Conservation (phyloP, 2,329 filamentous ascomycete species). For the Lachnellula subtilissima region DNA sequence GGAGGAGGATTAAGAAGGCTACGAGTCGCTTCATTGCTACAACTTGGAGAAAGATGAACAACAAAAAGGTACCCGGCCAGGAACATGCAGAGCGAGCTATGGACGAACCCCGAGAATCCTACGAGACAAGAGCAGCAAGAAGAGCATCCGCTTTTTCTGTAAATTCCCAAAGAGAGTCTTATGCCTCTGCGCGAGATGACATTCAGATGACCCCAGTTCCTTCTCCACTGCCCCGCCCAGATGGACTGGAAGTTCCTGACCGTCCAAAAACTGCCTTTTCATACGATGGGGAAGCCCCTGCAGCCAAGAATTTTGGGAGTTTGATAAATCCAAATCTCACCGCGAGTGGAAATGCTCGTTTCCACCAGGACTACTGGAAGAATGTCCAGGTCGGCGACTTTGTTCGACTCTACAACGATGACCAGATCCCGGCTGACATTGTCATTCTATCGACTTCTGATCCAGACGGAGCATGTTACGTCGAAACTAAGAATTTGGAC, state of each 20-base stretch:
- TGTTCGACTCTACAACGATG: slow-evolving; percentile 91
- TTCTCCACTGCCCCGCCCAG: slow-evolving; percentile 60
- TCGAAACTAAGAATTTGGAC: slow-evolving; percentile 97
- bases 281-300: slow-evolving; percentile 36
- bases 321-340: slow-evolving; percentile 69
- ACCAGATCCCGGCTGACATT: slow-evolving; percentile 90
- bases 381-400: slow-evolving; percentile 93
- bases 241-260: slow-evolving; percentile 26
- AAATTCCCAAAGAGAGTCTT: slow-evolving; percentile 42
- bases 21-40: slow-evolving; percentile 40
- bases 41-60: slow-evolving; percentile 45
- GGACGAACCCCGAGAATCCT: slow-evolving; percentile 43
- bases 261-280: slow-evolving; percentile 34
- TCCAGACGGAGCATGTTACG: slow-evolving; percentile 88
- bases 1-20: slow-evolving; percentile 89
- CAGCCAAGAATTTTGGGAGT: slow-evolving; percentile 53
- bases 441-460: slow-evolving; percentile 92
- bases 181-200: slow-evolving; percentile 56
- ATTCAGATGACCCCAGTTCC: slow-evolving; percentile 96
- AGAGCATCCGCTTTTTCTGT: slow-evolving; percentile 23
- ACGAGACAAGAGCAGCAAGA: slow-evolving; percentile 49
- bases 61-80: slow-evolving; percentile 38
- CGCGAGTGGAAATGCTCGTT: slow-evolving; percentile 67
- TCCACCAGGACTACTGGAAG: slow-evolving; percentile 94
- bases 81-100: slow-evolving; percentile 18